Percentiles rank a stretch among this genome's conserved stretches.
These are phyloP conservation scores for Collybia sp. DNA, from an alignment of 768 basidiomycete species.

Conservation along the genomic window DNA sequence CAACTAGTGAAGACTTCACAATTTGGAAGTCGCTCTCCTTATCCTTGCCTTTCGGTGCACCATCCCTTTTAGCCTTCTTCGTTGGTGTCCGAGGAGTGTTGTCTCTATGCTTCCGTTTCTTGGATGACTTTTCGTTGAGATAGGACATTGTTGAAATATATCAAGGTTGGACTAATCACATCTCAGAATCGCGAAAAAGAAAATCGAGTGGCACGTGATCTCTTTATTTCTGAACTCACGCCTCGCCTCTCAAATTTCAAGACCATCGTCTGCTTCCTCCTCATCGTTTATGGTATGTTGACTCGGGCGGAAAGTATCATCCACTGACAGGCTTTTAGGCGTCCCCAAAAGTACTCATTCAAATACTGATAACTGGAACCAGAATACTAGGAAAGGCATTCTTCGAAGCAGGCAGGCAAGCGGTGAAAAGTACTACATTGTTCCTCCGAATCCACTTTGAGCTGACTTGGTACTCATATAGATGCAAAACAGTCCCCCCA, in stretches of 20 bases:
- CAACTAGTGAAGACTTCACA: constrained; percentile 57
- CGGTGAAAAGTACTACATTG: constrained; percentile 75
- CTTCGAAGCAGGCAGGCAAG: constrained; percentile 85
- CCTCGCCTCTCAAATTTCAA: no score
- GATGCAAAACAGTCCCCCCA: constrained; percentile 85
- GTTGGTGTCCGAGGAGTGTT: constrained; percentile 17
- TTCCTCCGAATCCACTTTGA: background rate
- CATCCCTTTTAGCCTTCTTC: constrained; percentile 33
- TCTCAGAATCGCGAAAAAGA: background rate
- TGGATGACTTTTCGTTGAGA: constrained; percentile 17
- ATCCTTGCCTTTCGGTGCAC: constrained; percentile 32
- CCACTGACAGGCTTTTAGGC: constrained; percentile 39
- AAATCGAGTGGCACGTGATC: background rate
- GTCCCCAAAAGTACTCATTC: constrained; percentile 72
- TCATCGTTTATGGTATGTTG: no score
- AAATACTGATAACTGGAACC: constrained; percentile 72
- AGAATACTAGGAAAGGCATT: constrained; percentile 92
- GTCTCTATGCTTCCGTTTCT: constrained; percentile 46
- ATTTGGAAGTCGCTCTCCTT: constrained; percentile 52
- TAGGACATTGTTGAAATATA: constrained; percentile 14
- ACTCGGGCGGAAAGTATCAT: no score
- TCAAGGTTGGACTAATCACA: background rate
- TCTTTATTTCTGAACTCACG: background rate
- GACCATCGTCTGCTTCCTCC: background rate
- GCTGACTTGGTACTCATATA: constrained; percentile 20